Base-by-base conservation (phyloP, 257 asterid genomes). In the Nicotiana undulata region DNA sequence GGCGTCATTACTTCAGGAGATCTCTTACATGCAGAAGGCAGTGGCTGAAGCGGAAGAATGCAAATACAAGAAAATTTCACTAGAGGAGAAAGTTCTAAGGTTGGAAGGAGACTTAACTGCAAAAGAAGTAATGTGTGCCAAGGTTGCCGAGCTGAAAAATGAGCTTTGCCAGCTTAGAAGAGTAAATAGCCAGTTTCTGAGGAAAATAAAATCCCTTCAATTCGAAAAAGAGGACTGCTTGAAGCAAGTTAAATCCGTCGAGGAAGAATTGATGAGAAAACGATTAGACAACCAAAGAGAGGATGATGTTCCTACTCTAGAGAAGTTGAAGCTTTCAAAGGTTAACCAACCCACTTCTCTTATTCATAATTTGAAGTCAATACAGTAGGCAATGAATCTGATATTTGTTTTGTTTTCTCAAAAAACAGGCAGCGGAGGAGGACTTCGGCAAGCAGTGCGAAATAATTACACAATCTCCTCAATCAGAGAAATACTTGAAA, bases 51-150 rank as follows among this genome's bases (percentile, higher is more conserved):
- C 61, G 4, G 88, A 87, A 85, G 83, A 81, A 56, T 68, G 83
- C 81, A 81, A 49, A 56, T 82, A 72, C 34, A 86, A 63, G 81
- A 87, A 67, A 59, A 80, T 58, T 28, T 85, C 83, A 31, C 34
- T 89, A 59, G 89, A 89, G 83, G 90, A 87, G 77, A 89, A 89
- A 56, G 67, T 89, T 26, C 81, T 87, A 37, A 70, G 90, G 86
- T 84, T 89, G 9, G 90, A 87, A 76, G 89, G 90, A 37, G 92
- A 89, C 81, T 37, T 87, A 24, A 81, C 87, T 4, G 90, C 88
- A 49, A 87, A 82, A 75, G 92, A 89, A 28, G 89, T 85, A 64
- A 65, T 79, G 22, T 61, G 63, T 49, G 60, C 79, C 28, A 75
- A 77, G 26, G 83, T 81, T 24, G 80, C 86, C 37, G 90, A 89